These are phyloP conservation scores for Guyanaporus albipodus DNA, from an alignment of 768 basidiomycete genomes.

Conservation along the genomic window DNA sequence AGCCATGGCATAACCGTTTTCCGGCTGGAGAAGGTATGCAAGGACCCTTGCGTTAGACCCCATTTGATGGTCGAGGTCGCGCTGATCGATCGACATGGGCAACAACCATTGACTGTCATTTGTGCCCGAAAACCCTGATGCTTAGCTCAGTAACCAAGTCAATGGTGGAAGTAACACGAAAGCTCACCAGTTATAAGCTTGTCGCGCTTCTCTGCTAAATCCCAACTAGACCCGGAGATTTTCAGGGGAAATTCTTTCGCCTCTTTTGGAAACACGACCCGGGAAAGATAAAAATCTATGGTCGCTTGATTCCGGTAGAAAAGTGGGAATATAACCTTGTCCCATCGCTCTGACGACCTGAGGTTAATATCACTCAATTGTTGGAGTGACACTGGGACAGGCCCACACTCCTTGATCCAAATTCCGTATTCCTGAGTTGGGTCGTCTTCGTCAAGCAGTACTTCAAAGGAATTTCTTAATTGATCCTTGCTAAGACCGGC, in stretches of 20 bases:
- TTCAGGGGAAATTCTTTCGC: conserved; percentile 29
- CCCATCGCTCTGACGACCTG: conserved; percentile 8
- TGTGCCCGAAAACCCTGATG: conserved; percentile 37
- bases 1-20: conserved; percentile 12
- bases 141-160: neutral
- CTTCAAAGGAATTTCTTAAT: neutral
- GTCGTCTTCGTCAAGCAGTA: neutral
- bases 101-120: conserved; percentile 36
- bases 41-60: conserved; percentile 42
- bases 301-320: conserved; percentile 3
- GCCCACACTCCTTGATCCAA: neutral
- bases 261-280: conserved; percentile 32
- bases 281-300: conserved; percentile 19
- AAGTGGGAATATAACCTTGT: neutral
- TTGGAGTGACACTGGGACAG: neutral
- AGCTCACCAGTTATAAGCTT: conserved; percentile 8
- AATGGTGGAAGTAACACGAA: too few relatives aligned
- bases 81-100: conserved; percentile 29
- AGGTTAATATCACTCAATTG: conserved; percentile 1
- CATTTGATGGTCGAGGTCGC: conserved; percentile 20
- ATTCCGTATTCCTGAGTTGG: neutral
- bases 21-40: conserved; percentile 19
- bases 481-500: neutral
- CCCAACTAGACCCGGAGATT: conserved; percentile 30
- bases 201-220: conserved; percentile 25